These are phyloP conservation scores for Comarum palustre DNA, from an alignment of 306 rosid genomes.

Conservation along the genomic window DNA sequence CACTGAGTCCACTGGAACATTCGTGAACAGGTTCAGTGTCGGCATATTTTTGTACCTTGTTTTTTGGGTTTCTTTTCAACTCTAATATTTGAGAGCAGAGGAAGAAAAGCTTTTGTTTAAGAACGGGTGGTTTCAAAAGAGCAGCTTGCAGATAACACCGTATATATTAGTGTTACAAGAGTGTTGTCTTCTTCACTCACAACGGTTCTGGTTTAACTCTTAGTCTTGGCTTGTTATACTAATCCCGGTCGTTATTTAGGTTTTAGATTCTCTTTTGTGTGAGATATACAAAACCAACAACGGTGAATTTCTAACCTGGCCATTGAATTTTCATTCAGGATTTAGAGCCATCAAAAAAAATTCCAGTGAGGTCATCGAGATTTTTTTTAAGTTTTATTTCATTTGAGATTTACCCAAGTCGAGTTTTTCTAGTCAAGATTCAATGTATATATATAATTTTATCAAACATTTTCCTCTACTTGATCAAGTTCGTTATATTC, in stretches of 20 bases:
- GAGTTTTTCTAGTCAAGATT: too few relatives aligned
- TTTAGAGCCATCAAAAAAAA: background rate
- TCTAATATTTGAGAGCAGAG: background rate
- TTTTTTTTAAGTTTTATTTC: too few relatives aligned
- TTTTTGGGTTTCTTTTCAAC: background rate
- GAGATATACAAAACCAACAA: too few relatives aligned
- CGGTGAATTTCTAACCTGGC: background rate
- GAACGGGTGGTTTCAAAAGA: constrained; percentile 17
- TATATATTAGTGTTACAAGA: background rate
- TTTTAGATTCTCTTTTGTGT: background rate
- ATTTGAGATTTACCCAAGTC: too few relatives aligned
- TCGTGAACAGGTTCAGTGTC: constrained; percentile 74
- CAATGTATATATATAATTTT: too few relatives aligned
- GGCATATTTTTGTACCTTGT: constrained; percentile 47
- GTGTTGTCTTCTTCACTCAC: background rate
- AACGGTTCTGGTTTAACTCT: background rate
- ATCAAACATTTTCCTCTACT: background rate
- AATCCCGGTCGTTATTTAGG: background rate
- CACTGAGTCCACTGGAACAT: constrained; percentile 80
- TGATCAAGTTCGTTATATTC: background rate
- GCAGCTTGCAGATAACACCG: constrained; percentile 9
- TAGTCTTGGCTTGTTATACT: background rate
- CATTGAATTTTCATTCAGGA: background rate
- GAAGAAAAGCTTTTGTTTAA: background rate
- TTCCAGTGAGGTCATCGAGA: background rate